Conservation (phyloP, 1,284 basidiomycete genomes). For the Boletellus deceptivus region DNA sequence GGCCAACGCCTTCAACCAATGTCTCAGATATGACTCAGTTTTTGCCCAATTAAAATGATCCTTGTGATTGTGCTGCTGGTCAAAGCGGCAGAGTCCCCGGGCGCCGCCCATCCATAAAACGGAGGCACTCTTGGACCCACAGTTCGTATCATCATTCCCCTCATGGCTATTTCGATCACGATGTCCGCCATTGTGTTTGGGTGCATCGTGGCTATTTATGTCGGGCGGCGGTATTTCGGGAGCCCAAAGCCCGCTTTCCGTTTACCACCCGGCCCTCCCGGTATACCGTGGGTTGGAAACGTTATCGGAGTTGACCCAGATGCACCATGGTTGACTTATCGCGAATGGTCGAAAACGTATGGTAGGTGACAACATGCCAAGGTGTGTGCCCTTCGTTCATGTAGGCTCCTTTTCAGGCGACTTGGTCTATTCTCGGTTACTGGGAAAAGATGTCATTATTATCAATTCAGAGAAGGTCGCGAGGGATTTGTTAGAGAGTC, state of each 20-base stretch:
- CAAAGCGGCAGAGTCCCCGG: background rate
- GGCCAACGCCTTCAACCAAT: background rate
- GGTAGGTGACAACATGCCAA: background rate
- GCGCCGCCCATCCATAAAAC: background rate
- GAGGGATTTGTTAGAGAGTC: conserved; percentile 6
- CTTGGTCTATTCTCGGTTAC: conserved; percentile 26
- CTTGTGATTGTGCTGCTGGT: too few relatives aligned
- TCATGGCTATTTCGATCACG: background rate
- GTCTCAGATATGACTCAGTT: background rate
- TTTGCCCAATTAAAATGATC: too few relatives aligned
- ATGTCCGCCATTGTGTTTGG: background rate
- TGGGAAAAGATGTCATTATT: conserved; percentile 36
- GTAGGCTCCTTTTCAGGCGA: conserved; percentile 17
- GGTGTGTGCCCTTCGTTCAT: background rate
- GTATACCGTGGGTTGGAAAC: conserved; percentile 7
- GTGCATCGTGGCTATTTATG: background rate
- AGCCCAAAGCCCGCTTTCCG: background rate
- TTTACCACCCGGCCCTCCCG: conserved; percentile 14
- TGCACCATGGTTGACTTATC: conserved; percentile 20
- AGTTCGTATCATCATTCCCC: background rate
- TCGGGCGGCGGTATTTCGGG: background rate
- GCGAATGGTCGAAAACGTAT: conserved; percentile 14
- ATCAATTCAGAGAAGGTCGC: conserved; percentile 22
- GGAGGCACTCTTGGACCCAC: too few relatives aligned
- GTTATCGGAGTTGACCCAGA: conserved; percentile 8